These are phyloP conservation scores for Rasamsonia emersonii DNA, from an alignment of 2,329 filamentous ascomycete genomes.

Conservation along the genomic window DNA sequence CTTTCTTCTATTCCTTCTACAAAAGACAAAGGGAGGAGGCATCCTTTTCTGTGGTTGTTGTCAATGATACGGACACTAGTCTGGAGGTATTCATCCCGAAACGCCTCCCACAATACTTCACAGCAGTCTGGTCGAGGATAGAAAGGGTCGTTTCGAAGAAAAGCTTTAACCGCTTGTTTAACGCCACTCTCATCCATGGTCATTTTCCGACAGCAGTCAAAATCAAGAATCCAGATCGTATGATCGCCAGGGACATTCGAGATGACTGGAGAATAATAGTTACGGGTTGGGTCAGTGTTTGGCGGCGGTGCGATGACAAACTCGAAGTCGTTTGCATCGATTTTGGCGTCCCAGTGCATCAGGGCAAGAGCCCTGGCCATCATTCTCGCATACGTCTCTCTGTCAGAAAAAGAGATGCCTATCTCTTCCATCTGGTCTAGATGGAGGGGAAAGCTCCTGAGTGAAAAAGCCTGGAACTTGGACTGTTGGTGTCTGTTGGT, in stretches of 20 bases:
- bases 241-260: conserved; percentile 23
- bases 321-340: conserved; percentile 49
- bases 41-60: background rate
- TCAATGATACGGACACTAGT: too few relatives aligned
- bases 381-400: conserved; percentile 27
- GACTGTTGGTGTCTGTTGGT: conserved; percentile 11
- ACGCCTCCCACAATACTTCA: conserved; percentile 16
- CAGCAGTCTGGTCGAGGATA: conserved; percentile 35
- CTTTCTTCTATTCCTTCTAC: background rate
- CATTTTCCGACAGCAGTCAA: conserved; percentile 34
- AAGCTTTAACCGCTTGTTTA: conserved; percentile 34
- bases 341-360: conserved; percentile 40
- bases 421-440: conserved; percentile 43
- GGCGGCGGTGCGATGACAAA: too few relatives aligned
- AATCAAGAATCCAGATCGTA: conserved; percentile 41
- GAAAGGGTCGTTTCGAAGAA: conserved; percentile 45
- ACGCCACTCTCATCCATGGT: conserved; percentile 34
- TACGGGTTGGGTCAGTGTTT: conserved; percentile 11
- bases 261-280: background rate
- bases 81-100: conserved; percentile 18
- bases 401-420: conserved; percentile 17
- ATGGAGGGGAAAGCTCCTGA: conserved; percentile 45
- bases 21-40: background rate
- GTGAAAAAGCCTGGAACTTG: conserved; percentile 21
- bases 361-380: conserved; percentile 46